Evolutionary conservation across 495 filamentous ascomycete genomes (phyloP).

Genomic region (Penicillium crystallinum): DNA sequence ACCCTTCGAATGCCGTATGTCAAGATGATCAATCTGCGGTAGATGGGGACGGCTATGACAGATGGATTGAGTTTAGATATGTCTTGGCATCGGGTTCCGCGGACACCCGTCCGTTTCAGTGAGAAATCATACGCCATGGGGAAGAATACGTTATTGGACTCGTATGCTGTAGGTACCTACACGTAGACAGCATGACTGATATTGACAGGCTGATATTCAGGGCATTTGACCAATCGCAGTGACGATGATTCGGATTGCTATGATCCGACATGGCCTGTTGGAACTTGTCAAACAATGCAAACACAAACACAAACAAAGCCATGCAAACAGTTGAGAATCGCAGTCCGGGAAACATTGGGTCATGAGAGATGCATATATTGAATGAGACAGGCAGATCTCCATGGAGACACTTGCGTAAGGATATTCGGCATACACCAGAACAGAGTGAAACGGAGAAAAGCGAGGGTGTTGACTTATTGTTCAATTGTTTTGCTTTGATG

Average conservation of each 20-base stretch:
- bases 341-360: background rate
- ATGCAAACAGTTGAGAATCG: background rate
- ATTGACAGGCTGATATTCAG: background rate
- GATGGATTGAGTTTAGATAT: background rate
- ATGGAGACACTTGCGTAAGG: background rate
- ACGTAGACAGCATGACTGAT: background rate
- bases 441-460: background rate
- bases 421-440: no score
- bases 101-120: background rate
- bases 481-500: conserved; percentile 7
- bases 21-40: no score
- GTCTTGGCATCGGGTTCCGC: background rate
- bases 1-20: no score
- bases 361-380: background rate
- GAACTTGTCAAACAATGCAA: background rate
- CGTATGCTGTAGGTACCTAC: background rate
- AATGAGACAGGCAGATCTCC: background rate
- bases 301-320: background rate
- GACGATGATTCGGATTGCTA: conserved; percentile 16
- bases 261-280: conserved; percentile 26
- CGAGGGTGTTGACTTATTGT: background rate
- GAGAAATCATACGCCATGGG: no score
- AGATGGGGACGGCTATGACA: no score
- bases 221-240: conserved; percentile 7
- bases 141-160: no score